Evolutionary conservation across 1,139 yeast genomes (phyloP).

Genomic region (Sugiyamaella japonica): DNA sequence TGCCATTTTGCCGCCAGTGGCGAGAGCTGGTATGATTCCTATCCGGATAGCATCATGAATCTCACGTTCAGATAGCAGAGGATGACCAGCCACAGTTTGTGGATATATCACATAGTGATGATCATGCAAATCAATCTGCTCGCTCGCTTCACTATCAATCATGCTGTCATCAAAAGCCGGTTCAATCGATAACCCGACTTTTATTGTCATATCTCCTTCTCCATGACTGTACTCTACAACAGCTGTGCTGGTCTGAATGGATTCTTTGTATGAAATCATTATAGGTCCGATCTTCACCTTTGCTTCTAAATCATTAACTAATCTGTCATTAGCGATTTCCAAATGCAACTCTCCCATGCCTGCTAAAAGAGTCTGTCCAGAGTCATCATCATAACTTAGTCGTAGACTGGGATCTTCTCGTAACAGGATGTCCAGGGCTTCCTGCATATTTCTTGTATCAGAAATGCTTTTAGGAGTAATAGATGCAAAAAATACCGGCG

Average conservation of each 20-base stretch:
- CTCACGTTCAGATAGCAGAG: constrained; percentile 25
- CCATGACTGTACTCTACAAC: constrained; percentile 33
- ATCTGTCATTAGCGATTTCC: constrained; percentile 79
- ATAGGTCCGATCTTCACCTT: constrained; percentile 77
- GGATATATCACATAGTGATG: constrained; percentile 45
- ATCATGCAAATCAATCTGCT: constrained; percentile 35
- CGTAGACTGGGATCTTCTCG: constrained; percentile 84
- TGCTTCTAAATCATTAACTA: constrained; percentile 78
- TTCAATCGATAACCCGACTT: constrained; percentile 50
- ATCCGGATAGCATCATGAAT: constrained; percentile 38
- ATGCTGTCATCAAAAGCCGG: constrained; percentile 51
- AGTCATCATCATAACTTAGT: constrained; percentile 71
- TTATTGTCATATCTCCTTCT: constrained; percentile 29
- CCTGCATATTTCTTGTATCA: constrained; percentile 67
- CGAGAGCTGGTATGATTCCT: constrained; percentile 63
- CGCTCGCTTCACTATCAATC: constrained; percentile 30
- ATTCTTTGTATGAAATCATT: constrained; percentile 86
- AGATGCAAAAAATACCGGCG: constrained; percentile 87
- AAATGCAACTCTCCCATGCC: constrained; percentile 97
- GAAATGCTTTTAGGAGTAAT: constrained; percentile 78
- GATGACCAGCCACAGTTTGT: constrained; percentile 19
- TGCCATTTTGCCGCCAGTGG: constrained; percentile 69
- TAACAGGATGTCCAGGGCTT: constrained; percentile 61
- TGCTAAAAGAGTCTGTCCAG: constrained; percentile 81
- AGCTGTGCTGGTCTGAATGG: constrained; percentile 40